These are phyloP conservation scores for Fraxinus velutina DNA, from an alignment of 305 asterid genomes.

Conservation along the genomic window DNA sequence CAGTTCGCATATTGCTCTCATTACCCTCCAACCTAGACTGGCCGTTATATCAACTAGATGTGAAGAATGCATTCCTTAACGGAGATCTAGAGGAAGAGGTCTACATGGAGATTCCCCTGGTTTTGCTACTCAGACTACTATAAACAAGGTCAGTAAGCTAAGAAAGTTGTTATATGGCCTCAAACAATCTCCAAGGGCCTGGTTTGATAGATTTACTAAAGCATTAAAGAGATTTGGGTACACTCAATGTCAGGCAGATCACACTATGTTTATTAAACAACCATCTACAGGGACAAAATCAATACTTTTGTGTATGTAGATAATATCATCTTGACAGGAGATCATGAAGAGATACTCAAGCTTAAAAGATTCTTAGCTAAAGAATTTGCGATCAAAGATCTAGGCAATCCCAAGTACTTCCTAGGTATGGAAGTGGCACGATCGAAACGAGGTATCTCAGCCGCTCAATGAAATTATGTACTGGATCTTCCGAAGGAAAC, in stretches of 20 bases:
- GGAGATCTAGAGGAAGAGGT: not conserved
- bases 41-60: not conserved
- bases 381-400: not conserved
- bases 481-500: no score
- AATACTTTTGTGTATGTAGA: no score
- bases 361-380: not conserved
- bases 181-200: no score
- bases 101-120: not conserved
- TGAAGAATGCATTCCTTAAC: not conserved
- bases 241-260: no score
- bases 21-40: not conserved
- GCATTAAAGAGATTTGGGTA: no score
- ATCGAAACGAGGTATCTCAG: not conserved
- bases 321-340: no score
- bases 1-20: not conserved
- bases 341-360: no score
- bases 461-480: not conserved
- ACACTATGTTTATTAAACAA: no score
- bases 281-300: no score
- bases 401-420: not conserved
- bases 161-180: not conserved
- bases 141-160: not conserved
- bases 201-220: no score
- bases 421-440: not conserved
- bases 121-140: not conserved